Evolutionary conservation across 768 basidiomycete species (phyloP).

Genomic region (Pholiota molesta): DNA sequence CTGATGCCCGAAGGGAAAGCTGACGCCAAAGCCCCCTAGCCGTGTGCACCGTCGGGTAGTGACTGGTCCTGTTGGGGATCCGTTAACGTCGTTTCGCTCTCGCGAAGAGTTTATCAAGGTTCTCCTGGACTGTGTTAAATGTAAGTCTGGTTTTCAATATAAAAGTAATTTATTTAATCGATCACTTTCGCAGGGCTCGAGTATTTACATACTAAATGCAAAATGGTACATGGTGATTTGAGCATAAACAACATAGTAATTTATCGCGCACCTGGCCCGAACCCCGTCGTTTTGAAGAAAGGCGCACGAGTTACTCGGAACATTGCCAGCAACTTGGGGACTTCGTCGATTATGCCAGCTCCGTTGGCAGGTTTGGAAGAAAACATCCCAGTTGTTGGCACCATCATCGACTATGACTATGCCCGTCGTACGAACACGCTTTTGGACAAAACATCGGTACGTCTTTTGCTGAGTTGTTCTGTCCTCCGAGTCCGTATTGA

Average conservation of each 20-base stretch:
- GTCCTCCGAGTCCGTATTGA: constrained; percentile 1
- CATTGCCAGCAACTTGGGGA: background rate
- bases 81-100: constrained; percentile 13
- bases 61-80: constrained; percentile 16
- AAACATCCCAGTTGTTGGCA: constrained; percentile 10
- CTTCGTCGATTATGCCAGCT: background rate
- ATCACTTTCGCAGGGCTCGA: no score
- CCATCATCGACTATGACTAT: constrained; percentile 16
- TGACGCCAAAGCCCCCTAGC: background rate
- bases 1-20: no score
- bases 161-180: no score
- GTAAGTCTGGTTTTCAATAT: no score
- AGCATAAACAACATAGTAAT: constrained; percentile 13
- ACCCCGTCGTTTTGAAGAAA: background rate
- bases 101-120: constrained; percentile 14
- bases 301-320: background rate
- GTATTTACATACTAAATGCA: background rate
- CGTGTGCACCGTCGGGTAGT: constrained; percentile 11
- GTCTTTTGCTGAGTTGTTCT: constrained; percentile 3
- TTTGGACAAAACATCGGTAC: constrained; percentile 16
- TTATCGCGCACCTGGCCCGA: background rate
- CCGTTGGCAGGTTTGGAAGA: background rate
- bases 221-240: constrained; percentile 10
- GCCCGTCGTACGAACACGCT: constrained; percentile 1
- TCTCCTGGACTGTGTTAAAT: constrained; percentile 5